Conservation (phyloP, 768 basidiomycete species). For the Mycena galericulata region DNA sequence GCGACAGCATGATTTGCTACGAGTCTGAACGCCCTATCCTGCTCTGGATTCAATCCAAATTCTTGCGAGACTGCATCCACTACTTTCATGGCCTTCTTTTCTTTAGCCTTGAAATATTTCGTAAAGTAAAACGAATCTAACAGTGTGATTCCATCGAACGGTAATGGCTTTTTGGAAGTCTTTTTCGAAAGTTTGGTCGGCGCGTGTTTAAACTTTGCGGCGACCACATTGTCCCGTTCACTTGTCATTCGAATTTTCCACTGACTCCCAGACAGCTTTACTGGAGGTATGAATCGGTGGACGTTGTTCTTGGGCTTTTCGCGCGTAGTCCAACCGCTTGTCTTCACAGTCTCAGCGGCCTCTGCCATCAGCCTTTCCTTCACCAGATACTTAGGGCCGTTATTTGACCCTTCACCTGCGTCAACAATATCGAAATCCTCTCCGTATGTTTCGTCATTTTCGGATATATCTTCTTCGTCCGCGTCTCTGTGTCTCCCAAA, state of each 20-base stretch:
- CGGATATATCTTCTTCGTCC: neutral
- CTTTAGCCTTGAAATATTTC: slow-evolving; percentile 8
- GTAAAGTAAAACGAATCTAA: slow-evolving; percentile 7
- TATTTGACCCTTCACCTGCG: too few relatives aligned
- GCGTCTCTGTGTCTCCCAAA: neutral
- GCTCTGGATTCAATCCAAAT: slow-evolving; percentile 26
- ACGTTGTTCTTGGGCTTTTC: neutral
- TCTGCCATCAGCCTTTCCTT: neutral
- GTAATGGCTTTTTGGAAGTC: too few relatives aligned
- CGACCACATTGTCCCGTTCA: neutral
- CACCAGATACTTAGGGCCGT: neutral
- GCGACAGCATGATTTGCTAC: slow-evolving; percentile 36
- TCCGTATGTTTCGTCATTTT: neutral
- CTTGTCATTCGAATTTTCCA: neutral
- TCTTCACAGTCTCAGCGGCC: neutral
- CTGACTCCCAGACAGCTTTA: neutral
- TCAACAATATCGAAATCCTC: too few relatives aligned
- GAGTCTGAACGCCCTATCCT: slow-evolving; percentile 39
- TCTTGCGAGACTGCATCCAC: neutral
- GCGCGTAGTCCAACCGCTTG: neutral
- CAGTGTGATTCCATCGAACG: neutral
- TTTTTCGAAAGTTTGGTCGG: neutral
- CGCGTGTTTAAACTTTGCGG: neutral
- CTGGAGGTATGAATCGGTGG: neutral
- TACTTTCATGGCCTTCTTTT: neutral